Evolutionary conservation across 768 basidiomycete species (phyloP).

Genomic region (Lepiota venenata): DNA sequence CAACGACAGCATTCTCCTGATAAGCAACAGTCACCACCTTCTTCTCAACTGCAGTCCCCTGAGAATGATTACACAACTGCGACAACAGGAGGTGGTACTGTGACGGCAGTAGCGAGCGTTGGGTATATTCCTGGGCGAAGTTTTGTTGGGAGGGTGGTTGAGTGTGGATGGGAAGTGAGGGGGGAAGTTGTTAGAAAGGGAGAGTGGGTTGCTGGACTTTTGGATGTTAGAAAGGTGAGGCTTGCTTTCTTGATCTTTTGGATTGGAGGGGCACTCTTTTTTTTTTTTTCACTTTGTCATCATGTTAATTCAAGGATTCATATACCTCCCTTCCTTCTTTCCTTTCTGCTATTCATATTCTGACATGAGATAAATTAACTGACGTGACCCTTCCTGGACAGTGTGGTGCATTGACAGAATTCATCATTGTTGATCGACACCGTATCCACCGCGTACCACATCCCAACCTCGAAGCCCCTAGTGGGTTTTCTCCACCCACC

Average conservation of each 20-base stretch:
- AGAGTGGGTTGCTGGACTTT: slow-evolving; percentile 84
- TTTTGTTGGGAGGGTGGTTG: slow-evolving; percentile 81
- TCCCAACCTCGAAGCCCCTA: slow-evolving; percentile 30
- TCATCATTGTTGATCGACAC: slow-evolving; percentile 78
- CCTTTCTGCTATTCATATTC: slow-evolving; percentile 13
- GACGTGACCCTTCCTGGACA: slow-evolving; percentile 23
- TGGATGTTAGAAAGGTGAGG: slow-evolving; percentile 78
- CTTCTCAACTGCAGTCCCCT: slow-evolving; percentile 5
- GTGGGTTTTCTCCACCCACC: not conserved
- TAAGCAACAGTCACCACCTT: too few species aligned
- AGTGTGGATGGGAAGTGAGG: slow-evolving; percentile 77
- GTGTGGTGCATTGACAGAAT: slow-evolving; percentile 89
- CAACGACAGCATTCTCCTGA: not conserved
- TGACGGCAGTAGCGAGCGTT: slow-evolving; percentile 31
- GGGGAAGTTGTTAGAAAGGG: slow-evolving; percentile 66
- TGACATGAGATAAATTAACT: not conserved
- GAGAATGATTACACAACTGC: not conserved
- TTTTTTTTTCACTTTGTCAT: slow-evolving; percentile 5
- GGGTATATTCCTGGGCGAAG: slow-evolving; percentile 87
- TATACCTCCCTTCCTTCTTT: slow-evolving; percentile 14
- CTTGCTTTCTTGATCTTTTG: slow-evolving; percentile 13
- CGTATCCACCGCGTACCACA: slow-evolving; percentile 72
- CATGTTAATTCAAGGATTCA: not conserved
- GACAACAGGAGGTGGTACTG: slow-evolving; percentile 11
- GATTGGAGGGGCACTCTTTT: not conserved